These are phyloP conservation scores for Nitzschia inconspicua DNA, from an alignment of 108 stramenopile genomes.

Conservation along the genomic window DNA sequence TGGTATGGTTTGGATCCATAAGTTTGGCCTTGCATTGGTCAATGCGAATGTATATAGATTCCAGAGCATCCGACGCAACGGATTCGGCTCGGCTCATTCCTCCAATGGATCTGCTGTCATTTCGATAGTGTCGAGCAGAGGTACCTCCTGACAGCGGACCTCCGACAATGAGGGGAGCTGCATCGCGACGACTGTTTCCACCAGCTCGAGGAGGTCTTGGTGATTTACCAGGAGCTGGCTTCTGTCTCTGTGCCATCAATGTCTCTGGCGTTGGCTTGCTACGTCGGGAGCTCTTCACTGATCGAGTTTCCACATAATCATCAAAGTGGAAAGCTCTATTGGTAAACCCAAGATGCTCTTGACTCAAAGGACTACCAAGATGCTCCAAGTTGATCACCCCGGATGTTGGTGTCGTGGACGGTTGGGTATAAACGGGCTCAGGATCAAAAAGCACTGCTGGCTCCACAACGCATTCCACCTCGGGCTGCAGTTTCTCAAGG, in stretches of 20 bases:
- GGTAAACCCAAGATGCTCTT: too few relatives aligned
- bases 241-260: background rate
- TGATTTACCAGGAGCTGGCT: background rate
- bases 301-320: background rate
- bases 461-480: background rate
- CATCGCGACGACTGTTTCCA: background rate
- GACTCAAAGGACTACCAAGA: too few relatives aligned
- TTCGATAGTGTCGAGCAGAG: background rate
- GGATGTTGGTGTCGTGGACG: too few relatives aligned
- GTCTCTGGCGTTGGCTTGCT: conserved; percentile 4
- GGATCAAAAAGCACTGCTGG: background rate
- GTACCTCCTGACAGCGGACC: conserved; percentile 1
- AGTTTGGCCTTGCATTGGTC: conserved; percentile 35
- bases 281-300: background rate
- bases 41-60: conserved; percentile 40
- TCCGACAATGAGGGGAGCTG: background rate
- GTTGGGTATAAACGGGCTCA: background rate
- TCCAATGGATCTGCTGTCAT: background rate
- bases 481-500: background rate
- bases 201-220: conserved; percentile 4
- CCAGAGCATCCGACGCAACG: conserved; percentile 45
- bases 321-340: background rate
- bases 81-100: conserved; percentile 27
- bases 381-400: too few relatives aligned
- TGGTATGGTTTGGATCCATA: conserved; percentile 5